Evolutionary conservation across 345 rosid species (phyloP).

Genomic region (Capsella bursapastoris): DNA sequence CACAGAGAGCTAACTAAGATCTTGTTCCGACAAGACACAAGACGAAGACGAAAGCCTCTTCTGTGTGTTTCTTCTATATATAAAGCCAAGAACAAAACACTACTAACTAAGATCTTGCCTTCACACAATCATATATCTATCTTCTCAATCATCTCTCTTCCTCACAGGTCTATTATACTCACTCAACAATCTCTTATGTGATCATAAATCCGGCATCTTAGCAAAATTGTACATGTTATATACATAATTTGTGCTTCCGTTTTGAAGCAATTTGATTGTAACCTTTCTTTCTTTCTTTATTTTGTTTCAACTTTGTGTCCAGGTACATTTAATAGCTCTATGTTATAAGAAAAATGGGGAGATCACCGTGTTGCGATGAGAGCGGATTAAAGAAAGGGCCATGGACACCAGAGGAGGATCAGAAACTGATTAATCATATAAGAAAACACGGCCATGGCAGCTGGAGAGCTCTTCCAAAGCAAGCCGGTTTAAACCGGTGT

Average conservation of each 20-base stretch:
- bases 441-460: conserved; percentile 72
- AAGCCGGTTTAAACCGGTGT: conserved; percentile 76
- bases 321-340: conserved; percentile 14
- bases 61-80: conserved; percentile 33
- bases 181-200: conserved; percentile 4
- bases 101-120: conserved; percentile 29
- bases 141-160: neutral
- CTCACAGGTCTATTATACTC: conserved; percentile 24
- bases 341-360: conserved; percentile 46
- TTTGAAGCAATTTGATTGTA: too few species aligned
- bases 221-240: conserved; percentile 2
- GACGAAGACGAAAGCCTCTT: conserved; percentile 32
- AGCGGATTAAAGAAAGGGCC: conserved; percentile 70
- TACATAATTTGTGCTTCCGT: neutral
- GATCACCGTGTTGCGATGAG: conserved; percentile 53
- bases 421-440: conserved; percentile 57
- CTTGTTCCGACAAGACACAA: conserved; percentile 44
- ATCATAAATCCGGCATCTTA: conserved; percentile 1
- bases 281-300: neutral
- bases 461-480: conserved; percentile 79
- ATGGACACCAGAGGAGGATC: conserved; percentile 82
- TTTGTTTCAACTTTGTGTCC: neutral
- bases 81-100: conserved; percentile 31
- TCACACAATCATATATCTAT: conserved; percentile 4
- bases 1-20: conserved; percentile 37